Evolutionary conservation across 495 filamentous ascomycete species (phyloP).

Genomic region (Tuber borchii): DNA sequence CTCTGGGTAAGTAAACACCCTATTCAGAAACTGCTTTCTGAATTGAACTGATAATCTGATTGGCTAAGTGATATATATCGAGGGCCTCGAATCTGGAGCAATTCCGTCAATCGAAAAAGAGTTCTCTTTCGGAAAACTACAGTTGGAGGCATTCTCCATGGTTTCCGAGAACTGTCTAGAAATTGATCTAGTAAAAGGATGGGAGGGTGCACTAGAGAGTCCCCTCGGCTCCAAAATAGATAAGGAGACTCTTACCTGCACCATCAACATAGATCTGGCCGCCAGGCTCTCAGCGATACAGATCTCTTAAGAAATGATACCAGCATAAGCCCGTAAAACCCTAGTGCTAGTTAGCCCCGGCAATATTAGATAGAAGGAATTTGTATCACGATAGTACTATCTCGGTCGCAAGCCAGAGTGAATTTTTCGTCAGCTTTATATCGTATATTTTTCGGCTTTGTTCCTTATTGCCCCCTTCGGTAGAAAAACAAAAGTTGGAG

Average conservation of each 20-base stretch:
- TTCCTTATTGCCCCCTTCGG: not conserved
- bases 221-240: not conserved
- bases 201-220: not conserved
- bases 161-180: not conserved
- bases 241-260: not conserved
- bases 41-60: not conserved
- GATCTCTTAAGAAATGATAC: not conserved
- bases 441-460: not conserved
- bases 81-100: not conserved
- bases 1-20: constrained; percentile 12
- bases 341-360: not conserved
- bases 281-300: not conserved
- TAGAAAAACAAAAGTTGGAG: not conserved
- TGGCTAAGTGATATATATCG: not conserved
- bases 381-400: not conserved
- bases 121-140: not conserved
- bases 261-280: not conserved
- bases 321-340: not conserved
- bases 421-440: too few relatives aligned
- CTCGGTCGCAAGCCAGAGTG: not conserved
- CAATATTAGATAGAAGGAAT: not conserved
- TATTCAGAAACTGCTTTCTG: not conserved
- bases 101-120: not conserved
- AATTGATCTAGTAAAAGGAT: not conserved
- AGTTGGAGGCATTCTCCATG: not conserved